phyloP scores from a whole-genome alignment of 2,329 filamentous ascomycete species.

The Rhynchosporium agropyri region DNA sequence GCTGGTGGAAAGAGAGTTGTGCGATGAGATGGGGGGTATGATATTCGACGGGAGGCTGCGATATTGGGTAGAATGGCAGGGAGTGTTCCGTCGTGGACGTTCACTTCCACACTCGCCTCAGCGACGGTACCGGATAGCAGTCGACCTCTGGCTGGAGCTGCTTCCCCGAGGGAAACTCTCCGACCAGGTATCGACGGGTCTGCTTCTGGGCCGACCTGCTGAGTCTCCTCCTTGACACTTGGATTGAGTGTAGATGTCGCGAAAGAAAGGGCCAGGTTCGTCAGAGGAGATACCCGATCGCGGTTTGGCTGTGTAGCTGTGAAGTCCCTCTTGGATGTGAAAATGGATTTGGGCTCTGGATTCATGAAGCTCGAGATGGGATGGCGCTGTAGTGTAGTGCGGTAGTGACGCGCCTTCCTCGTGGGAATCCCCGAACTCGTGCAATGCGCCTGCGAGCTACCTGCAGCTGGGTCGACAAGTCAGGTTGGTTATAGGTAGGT shows the following conservation, averaged over 20 bases:
- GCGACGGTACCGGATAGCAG: not conserved
- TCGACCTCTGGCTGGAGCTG: conserved; percentile 2
- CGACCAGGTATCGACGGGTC: not conserved
- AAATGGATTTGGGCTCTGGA: conserved; percentile 34
- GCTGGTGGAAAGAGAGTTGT: not conserved
- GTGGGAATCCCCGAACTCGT: too few relatives aligned
- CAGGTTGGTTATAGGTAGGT: too few relatives aligned
- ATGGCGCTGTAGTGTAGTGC: not conserved
- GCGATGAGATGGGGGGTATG: conserved; percentile 14
- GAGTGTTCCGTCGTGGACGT: not conserved
- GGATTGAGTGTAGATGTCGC: conserved; percentile 6
- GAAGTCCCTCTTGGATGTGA: conserved; percentile 33
- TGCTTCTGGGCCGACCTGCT: not conserved
- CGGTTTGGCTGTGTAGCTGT: conserved; percentile 20
- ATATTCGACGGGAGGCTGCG: conserved; percentile 19
- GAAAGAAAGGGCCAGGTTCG: not conserved
- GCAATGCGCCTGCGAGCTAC: too few relatives aligned
- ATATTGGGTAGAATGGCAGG: conserved; percentile 4
- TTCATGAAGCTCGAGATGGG: conserved; percentile 26
- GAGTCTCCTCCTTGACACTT: conserved; percentile 9
- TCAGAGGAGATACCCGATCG: conserved; percentile 16
- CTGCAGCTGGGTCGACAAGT: too few relatives aligned
- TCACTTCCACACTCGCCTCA: not conserved
- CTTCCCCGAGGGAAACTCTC: not conserved
- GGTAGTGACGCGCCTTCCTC: too few relatives aligned